Evolutionary conservation across 108 stramenopile species (phyloP), one percentile per base, ranked within the genome.

Genomic region (Cyclotella choctawhatcheeana): DNA sequence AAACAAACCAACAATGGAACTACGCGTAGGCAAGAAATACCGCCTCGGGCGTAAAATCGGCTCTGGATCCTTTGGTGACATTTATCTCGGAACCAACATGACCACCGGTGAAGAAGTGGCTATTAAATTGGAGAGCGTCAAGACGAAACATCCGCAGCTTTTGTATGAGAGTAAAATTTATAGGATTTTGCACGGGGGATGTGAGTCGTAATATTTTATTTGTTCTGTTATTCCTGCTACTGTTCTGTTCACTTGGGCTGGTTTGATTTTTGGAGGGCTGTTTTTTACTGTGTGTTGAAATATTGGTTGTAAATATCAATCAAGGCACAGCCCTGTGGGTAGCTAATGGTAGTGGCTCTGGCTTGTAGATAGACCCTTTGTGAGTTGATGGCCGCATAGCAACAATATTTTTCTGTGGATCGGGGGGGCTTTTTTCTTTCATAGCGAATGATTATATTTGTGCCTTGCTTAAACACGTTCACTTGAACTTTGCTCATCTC

Each of bases 141-240:
- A 96, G 69, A 94, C 96, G 54, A 96, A 96, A 70, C 93, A 94
- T 79, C 93, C 93, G 0, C 99, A 99, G 94, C 84, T 99, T 14
- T 72, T 99, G 26, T 99, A 99, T 71, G 99, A 99, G 73, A 93
- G 94, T 58, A 99, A 98, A 86, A 99, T 99, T 73, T 99, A 99
- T 84, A 81, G 98, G 14, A 98, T 99, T 65, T 82, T 99, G 25
- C 97, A 98, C 73, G 99, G 99, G 6, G 98, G 95, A 83, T 79
- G 93, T 94, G 90, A 92, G 93, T 94, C 21, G 13, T 32, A 8
- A 58, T 40, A 12, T 8, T 6, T 56, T 31, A 12, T 52, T 5
- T 2, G 4, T 65, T 0, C 43, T 43, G 13, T 40, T 40, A 12
- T 40, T 40, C 12, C 12, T 40, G 37, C 8, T 12, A n/a, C n/a